Evolutionary conservation across 495 filamentous ascomycete species (phyloP).

Genomic region (Aspergillus conjunctus): DNA sequence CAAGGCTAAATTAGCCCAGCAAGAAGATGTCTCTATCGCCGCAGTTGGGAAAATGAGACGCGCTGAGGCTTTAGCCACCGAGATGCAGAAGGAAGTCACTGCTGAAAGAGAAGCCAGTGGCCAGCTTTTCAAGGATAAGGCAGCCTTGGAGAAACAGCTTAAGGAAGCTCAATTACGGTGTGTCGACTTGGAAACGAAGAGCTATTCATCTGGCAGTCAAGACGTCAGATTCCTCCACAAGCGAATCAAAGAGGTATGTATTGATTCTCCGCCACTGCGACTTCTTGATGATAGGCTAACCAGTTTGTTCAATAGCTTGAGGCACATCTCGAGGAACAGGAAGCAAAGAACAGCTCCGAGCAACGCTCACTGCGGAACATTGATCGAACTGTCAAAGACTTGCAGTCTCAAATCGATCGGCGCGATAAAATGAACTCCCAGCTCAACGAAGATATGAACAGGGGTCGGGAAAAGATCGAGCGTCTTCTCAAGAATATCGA

Average conservation of each 20-base stretch:
- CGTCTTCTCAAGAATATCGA: conserved; percentile 88
- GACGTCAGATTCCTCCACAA: conserved; percentile 95
- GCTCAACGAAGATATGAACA: conserved; percentile 77
- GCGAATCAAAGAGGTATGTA: conserved; percentile 83
- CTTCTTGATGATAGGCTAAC: conserved; percentile 21
- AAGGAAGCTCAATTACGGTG: conserved; percentile 90
- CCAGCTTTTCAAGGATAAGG: conserved; percentile 89
- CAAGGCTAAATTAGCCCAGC: conserved; percentile 85
- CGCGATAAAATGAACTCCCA: conserved; percentile 81
- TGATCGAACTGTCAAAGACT: conserved; percentile 90
- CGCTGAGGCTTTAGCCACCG: conserved; percentile 81
- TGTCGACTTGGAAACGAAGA: conserved; percentile 95
- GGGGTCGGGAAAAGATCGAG: conserved; percentile 85
- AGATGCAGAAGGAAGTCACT: conserved; percentile 95
- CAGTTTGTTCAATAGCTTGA: conserved; percentile 66
- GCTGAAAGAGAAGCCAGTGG: conserved; percentile 82
- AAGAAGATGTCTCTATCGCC: conserved; percentile 89
- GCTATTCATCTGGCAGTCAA: conserved; percentile 88
- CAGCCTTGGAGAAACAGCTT: conserved; percentile 81
- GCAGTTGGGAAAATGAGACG: conserved; percentile 98
- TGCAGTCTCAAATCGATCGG: conserved; percentile 89
- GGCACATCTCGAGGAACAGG: conserved; percentile 83
- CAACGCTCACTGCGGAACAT: conserved; percentile 88
- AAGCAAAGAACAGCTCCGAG: conserved; percentile 72
- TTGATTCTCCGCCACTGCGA: conserved; percentile 32